Conservation (phyloP, 495 filamentous ascomycete species). For the Penicillium manginii region DNA sequence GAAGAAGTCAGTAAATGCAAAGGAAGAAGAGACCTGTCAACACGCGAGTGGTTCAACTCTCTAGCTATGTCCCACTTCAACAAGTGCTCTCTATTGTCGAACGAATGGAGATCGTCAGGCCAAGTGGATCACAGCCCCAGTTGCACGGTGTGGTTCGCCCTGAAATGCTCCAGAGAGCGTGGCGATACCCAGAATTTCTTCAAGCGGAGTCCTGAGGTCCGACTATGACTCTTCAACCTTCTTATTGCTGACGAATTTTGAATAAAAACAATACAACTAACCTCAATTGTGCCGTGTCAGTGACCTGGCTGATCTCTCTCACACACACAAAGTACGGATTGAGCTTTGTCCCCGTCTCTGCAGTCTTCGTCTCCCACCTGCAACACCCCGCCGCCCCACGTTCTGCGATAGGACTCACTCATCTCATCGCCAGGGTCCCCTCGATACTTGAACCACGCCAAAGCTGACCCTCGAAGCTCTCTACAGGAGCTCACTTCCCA, state of each 20-base stretch:
- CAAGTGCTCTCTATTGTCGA: too few species aligned
- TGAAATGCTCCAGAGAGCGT: background rate
- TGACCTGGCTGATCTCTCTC: too few species aligned
- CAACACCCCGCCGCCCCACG: constrained; percentile 26
- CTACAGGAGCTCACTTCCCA: background rate
- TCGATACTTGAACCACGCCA: constrained; percentile 9
- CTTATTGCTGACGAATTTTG: background rate
- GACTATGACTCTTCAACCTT: constrained; percentile 21
- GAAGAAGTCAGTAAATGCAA: too few species aligned
- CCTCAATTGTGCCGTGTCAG: too few species aligned
- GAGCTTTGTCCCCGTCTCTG: background rate
- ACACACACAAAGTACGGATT: background rate
- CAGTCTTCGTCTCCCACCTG: background rate
- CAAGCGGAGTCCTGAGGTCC: constrained; percentile 18
- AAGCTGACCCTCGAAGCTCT: constrained; percentile 2
- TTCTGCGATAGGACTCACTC: constrained; percentile 26
- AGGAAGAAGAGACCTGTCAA: too few species aligned
- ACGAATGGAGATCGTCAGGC: background rate
- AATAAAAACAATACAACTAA: too few species aligned
- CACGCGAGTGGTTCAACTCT: too few species aligned
- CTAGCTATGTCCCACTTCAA: too few species aligned
- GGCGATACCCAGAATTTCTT: constrained; percentile 7
- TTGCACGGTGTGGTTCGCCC: background rate
- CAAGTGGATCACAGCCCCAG: constrained; percentile 2
- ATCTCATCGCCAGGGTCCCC: constrained; percentile 10